Base-by-base conservation (phyloP, 495 filamentous ascomycete species). In the Bombardia bombarda region DNA sequence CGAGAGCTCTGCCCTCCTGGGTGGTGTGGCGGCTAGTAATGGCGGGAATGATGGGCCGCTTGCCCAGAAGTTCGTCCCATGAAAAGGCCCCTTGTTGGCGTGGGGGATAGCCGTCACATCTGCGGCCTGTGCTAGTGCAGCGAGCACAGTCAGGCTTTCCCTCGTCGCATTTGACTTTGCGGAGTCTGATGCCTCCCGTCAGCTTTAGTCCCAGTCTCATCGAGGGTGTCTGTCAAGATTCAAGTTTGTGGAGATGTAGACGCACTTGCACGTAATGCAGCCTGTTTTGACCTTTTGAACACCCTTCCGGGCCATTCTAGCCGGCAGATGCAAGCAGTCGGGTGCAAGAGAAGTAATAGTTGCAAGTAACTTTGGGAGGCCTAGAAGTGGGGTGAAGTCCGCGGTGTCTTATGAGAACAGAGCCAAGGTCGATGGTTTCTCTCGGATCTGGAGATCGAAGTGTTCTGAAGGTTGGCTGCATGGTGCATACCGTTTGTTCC, bases 131-230 rank as follows among this genome's bases (percentile, higher is more conserved):
- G 22, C 43, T 49, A 20, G 45, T 45, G 45, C 63, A 67, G 18
- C 58, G 50, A 10, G 42, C 36, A 32, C 63, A 67, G 8, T 41
- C 31, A 17, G 63, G 63, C 39, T 61, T 57, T 20, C 38, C 44
- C 39, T 67, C 63, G 38, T 67, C 63, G 33, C 63, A 67, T 46
- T 67, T 67, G 19, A 67, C 59, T 19, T 60, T 65, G 13, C 63
- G 52, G 35, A 38, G 40, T 26, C 52, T 55, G 30, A 22, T 18
- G 16, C n/a, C n/a, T 42, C 10, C 16, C 13, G 16, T 26, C 24
- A 36, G 24, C 21, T 17, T 8, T 8, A 21, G 12, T n/a, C 14
- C 10, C 17, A 17, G 24, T 26, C 26, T 17, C 19, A 31, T 17
- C 22, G 12, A 14, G 20, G 32, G 10, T 14, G 32, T 40, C 40